Percentiles rank a stretch among this genome's conserved stretches.
phyloP scores from a whole-genome alignment of 2,329 filamentous ascomycete genomes.

The Diaporthe capsici region DNA sequence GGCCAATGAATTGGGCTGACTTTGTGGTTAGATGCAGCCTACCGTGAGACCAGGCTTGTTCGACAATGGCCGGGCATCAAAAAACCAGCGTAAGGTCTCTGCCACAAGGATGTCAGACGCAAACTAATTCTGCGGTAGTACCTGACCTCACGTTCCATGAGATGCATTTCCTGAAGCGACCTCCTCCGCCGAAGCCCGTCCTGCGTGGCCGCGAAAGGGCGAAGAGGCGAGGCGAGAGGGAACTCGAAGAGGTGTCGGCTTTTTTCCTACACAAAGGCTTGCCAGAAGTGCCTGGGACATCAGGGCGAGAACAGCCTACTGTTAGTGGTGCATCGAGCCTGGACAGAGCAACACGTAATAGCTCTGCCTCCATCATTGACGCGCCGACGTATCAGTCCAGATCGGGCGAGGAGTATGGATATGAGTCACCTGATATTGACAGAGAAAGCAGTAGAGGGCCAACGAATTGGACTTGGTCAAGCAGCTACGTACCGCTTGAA shows the following conservation, averaged over 20 bases:
- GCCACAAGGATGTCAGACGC: neutral
- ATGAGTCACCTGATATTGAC: neutral
- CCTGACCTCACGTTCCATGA: conserved; percentile 67
- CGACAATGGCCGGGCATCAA: conserved; percentile 54
- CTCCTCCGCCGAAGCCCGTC: conserved; percentile 40
- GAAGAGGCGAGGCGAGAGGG: conserved; percentile 49
- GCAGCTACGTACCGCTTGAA: conserved; percentile 32
- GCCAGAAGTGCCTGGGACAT: conserved; percentile 34
- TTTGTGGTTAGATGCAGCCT: conserved; percentile 52
- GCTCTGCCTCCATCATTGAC: neutral
- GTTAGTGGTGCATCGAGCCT: conserved; percentile 23
- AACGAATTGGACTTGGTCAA: conserved; percentile 46
- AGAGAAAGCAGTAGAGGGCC: conserved; percentile 37
- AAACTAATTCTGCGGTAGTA: conserved; percentile 53
- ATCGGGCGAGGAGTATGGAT: neutral
- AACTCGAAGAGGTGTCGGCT: conserved; percentile 53
- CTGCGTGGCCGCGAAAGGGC: conserved; percentile 44
- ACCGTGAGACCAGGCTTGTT: conserved; percentile 59
- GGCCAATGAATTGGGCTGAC: conserved; percentile 30
- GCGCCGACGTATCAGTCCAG: neutral
- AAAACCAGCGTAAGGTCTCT: conserved; percentile 32
- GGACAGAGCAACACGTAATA: neutral
- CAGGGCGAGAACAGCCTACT: conserved; percentile 25
- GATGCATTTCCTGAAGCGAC: conserved; percentile 59
- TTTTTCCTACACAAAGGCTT: conserved; percentile 50